Evolutionary conservation across 495 filamentous ascomycete species (phyloP).

Genomic region (Collariella sp.): DNA sequence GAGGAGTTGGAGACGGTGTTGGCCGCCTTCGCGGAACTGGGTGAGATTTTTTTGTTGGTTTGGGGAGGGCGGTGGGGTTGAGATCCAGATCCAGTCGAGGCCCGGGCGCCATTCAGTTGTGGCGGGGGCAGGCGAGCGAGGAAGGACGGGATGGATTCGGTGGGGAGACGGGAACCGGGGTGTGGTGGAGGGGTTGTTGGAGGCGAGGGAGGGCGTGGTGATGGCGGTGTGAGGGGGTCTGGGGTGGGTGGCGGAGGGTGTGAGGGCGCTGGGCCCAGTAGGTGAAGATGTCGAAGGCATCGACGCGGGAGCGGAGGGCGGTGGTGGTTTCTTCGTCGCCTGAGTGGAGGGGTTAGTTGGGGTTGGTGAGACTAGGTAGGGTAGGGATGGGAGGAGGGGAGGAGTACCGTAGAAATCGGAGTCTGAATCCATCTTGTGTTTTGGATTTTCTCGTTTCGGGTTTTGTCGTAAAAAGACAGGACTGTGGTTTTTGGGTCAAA

Average conservation of each 20-base stretch:
- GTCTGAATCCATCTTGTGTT: constrained; percentile 44
- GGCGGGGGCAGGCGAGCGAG: constrained; percentile 57
- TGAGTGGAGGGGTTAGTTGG: constrained; percentile 30
- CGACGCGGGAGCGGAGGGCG: constrained; percentile 26
- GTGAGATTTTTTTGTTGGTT: constrained; percentile 7
- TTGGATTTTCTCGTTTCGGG: neutral
- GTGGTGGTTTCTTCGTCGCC: constrained; percentile 45
- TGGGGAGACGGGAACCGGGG: constrained; percentile 40
- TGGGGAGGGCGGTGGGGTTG: constrained; percentile 36
- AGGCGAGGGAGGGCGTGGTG: constrained; percentile 22
- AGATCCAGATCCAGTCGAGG: constrained; percentile 60
- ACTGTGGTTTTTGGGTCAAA: too few relatives aligned
- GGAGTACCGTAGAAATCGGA: constrained; percentile 62
- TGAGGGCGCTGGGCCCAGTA: constrained; percentile 22
- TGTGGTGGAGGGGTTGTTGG: constrained; percentile 38
- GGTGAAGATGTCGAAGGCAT: constrained; percentile 33
- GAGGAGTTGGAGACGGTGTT: constrained; percentile 30
- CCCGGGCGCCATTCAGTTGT: constrained; percentile 34
- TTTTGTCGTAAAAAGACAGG: too few relatives aligned
- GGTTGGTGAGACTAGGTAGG: neutral
- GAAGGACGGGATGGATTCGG: constrained; percentile 55
- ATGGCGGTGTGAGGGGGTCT: neutral
- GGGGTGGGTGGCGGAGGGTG: constrained; percentile 8
- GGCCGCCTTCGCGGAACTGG: constrained; percentile 26
- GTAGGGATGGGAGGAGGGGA: neutral